phyloP scores from a whole-genome alignment of 495 filamentous ascomycete genomes.

The Arthonia radiata region DNA sequence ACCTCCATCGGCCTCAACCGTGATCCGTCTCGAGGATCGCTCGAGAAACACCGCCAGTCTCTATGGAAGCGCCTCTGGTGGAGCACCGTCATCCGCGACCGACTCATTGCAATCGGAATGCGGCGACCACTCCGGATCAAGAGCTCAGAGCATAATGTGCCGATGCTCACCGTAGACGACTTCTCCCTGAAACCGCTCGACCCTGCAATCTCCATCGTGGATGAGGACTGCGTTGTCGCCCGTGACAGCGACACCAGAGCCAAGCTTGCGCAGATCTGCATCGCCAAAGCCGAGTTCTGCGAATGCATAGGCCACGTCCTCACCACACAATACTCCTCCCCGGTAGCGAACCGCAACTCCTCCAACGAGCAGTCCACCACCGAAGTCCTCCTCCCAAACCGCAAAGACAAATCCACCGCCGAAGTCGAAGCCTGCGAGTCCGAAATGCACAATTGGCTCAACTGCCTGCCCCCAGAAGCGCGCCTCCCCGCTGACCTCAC shows the following conservation, averaged over 20 bases:
- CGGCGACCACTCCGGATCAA: constrained; percentile 71
- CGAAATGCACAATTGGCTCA: constrained; percentile 47
- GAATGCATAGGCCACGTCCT: constrained; percentile 65
- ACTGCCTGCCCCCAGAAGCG: constrained; percentile 40
- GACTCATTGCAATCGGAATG: constrained; percentile 72
- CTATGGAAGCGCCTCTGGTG: constrained; percentile 89
- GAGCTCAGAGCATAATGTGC: constrained; percentile 70
- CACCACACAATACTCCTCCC: constrained; percentile 68
- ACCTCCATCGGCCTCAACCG: constrained; percentile 68
- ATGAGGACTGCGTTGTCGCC: constrained; percentile 37
- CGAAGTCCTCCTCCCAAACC: constrained; percentile 77
- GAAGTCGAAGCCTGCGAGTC: constrained; percentile 48
- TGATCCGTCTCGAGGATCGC: constrained; percentile 44
- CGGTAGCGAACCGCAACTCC: no score
- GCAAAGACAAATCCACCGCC: constrained; percentile 48
- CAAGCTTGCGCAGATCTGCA: constrained; percentile 61
- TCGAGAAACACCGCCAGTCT: constrained; percentile 35
- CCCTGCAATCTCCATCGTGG: constrained; percentile 33
- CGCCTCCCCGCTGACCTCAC: constrained; percentile 26
- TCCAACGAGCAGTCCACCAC: constrained; percentile 59
- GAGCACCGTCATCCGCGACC: constrained; percentile 80
- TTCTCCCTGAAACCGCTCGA: constrained; percentile 51
- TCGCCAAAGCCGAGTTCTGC: constrained; percentile 77
- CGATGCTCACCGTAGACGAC: constrained; percentile 60
- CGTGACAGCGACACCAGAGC: constrained; percentile 29